Evolutionary conservation across 306 rosid species (phyloP), one percentile per base, ranked within the genome.

Genomic region (Corylus americana): DNA sequence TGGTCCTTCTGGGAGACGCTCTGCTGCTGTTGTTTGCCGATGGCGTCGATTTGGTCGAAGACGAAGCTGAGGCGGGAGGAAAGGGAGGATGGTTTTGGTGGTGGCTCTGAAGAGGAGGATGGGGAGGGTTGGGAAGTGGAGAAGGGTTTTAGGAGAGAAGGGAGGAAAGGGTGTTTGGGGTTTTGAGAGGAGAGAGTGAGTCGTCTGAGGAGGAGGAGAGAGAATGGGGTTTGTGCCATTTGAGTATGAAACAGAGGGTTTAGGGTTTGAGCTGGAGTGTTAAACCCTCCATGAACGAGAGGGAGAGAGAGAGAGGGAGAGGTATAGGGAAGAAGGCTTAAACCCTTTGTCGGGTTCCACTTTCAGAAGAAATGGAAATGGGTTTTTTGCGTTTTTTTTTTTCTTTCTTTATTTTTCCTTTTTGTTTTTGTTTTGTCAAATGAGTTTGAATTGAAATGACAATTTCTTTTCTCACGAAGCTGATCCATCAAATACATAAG

Each of bases 1-100:
- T 95, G 91, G 76, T 91, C 92, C 85, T 93, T 93, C 11, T 90
- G 90, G 20, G 93, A 88, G 55, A 97, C 7, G n/a, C 39, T 22
- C 5, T 42, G 11, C 4, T 67, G 71, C 50, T 67, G 93, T 7
- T 93, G 91, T 72, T 90, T 91, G 74, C 92, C 98, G 27, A 95
- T 91, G 82, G 94, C 89, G 29, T 95, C 99, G 77, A 95, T 93
- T 88, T 95, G 98, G 59, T 95, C 99, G 71, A 92, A 93, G 77
- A 95, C 94, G 80, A 91, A 93, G 88, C 92, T 91, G 85, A 93
- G 83, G 31, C 99, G 94, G 2, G 94, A 96, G 4, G 98, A 93
- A 5, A 93, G 97, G 17, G 93, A 83, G 22, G 92, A 77, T 18
- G 94, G 90, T 74, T 87, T 87, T 18, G 91, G 87, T 7, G 81